These are phyloP conservation scores for Aspergillus ellipticus DNA, from an alignment of 495 filamentous ascomycete genomes.

Conservation along the genomic window DNA sequence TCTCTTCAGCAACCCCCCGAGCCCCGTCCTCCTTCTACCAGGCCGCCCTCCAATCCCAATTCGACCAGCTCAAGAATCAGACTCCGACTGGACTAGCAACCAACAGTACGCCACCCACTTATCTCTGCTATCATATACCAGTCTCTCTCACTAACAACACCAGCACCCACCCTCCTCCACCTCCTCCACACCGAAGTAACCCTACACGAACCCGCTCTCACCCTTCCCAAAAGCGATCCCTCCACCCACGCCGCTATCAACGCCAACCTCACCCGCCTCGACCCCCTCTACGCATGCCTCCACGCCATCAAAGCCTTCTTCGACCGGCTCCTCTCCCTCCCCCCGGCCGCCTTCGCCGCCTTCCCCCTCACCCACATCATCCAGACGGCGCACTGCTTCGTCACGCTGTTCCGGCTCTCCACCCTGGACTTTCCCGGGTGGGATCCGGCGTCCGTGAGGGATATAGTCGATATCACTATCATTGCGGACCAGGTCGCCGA, in stretches of 20 bases:
- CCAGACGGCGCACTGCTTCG: constrained; percentile 13
- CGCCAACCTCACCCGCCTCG: no score
- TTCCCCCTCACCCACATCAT: constrained; percentile 7
- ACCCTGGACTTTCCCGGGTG: constrained; percentile 20
- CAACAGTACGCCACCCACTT: constrained; percentile 7
- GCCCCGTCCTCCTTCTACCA: no score
- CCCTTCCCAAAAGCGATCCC: not conserved
- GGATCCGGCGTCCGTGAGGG: constrained; percentile 9
- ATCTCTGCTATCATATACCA: not conserved
- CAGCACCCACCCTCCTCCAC: constrained; percentile 2
- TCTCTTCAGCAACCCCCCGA: no score
- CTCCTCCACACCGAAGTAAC: constrained; percentile 4
- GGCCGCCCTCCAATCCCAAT: constrained; percentile 1
- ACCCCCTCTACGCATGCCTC: constrained; percentile 20
- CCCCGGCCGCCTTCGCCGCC: constrained; percentile 4
- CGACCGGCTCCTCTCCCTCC: constrained; percentile 9
- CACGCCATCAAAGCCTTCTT: constrained; percentile 11
- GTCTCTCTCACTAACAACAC: not conserved
- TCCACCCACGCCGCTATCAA: no score
- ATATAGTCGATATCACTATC: constrained; percentile 9
- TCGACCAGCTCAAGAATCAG: not conserved
- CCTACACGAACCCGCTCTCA: constrained; percentile 6
- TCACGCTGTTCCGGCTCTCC: constrained; percentile 14
- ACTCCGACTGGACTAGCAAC: not conserved
- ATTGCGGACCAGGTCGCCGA: constrained; percentile 1